Evolutionary conservation across 805 yeast genomes (phyloP).

Genomic region (Starmerella floris): DNA sequence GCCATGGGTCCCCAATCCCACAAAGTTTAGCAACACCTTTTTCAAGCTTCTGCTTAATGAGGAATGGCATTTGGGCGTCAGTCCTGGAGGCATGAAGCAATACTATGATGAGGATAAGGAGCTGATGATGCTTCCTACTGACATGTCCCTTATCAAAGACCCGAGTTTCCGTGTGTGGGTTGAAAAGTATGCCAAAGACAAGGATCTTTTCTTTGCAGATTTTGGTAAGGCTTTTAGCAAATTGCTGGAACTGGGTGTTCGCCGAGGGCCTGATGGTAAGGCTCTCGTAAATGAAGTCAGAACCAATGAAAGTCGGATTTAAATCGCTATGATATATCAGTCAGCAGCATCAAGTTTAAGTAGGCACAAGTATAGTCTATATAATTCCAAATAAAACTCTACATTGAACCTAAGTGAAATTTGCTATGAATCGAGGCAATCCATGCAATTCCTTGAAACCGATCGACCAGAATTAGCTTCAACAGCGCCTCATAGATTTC

Average conservation of each 20-base stretch:
- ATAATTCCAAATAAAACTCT: not conserved
- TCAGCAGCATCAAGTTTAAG: not conserved
- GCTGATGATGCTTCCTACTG: conserved; percentile 81
- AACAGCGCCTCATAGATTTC: too few relatives aligned
- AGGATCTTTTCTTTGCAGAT: conserved; percentile 45
- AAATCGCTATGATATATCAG: not conserved
- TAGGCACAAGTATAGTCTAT: not conserved
- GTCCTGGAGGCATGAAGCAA: conserved; percentile 30
- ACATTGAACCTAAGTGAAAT: not conserved
- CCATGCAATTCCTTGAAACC: too few relatives aligned
- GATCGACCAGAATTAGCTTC: too few relatives aligned
- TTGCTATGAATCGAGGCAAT: too few relatives aligned
- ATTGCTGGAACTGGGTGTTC: conserved; percentile 62
- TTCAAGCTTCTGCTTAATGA: conserved; percentile 41
- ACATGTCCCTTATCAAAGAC: conserved; percentile 54
- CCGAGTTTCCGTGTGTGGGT: conserved; percentile 48
- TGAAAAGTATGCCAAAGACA: conserved; percentile 53
- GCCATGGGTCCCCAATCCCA: conserved; percentile 79
- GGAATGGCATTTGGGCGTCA: conserved; percentile 38
- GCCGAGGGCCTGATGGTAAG: conserved; percentile 38
- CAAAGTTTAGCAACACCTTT: conserved; percentile 61
- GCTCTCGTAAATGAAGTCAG: conserved; percentile 25
- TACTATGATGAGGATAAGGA: conserved; percentile 40
- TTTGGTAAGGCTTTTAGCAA: conserved; percentile 57
- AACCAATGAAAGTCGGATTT: conserved; percentile 11